A percentile compares a stretch with the other conserved stretches of the same genome.
Conservation (phyloP, 192 early-diverging fungal genomes). For the Coemansia sp. region DNA sequence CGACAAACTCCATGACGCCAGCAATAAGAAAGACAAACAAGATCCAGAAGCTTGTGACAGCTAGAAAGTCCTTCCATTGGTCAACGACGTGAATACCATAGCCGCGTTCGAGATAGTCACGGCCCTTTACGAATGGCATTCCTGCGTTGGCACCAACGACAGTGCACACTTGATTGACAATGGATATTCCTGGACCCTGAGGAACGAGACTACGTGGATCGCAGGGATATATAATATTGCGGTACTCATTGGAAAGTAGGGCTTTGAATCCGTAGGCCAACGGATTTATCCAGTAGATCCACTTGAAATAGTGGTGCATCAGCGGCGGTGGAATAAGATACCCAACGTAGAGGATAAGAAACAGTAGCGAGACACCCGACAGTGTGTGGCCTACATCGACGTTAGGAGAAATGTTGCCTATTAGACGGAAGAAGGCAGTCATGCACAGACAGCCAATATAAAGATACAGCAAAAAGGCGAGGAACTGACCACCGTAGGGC, state of each 20-base stretch:
- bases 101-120: constrained; percentile 56
- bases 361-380: constrained; percentile 58
- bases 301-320: constrained; percentile 63
- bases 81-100: constrained; percentile 58
- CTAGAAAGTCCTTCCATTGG: constrained; percentile 62
- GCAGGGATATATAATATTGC: constrained; percentile 33
- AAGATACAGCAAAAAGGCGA: constrained; percentile 61
- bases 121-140: constrained; percentile 55
- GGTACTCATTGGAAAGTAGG: constrained; percentile 61
- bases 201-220: constrained; percentile 40
- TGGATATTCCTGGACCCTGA: constrained; percentile 36
- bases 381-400: constrained; percentile 59
- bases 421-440: constrained; percentile 56
- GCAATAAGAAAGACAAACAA: constrained; percentile 41
- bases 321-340: constrained; percentile 57
- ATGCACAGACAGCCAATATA: constrained; percentile 49
- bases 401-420: constrained; percentile 60
- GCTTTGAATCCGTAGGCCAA: constrained; percentile 66
- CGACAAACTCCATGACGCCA: constrained; percentile 61
- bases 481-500: constrained; percentile 53
- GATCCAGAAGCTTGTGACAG: constrained; percentile 38
- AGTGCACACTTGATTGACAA: constrained; percentile 60
- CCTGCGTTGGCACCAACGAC: constrained; percentile 59
- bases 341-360: constrained; percentile 62
- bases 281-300: constrained; percentile 72